Conservation (phyloP, 257 asterid genomes). For the Scutellaria galericulata region DNA sequence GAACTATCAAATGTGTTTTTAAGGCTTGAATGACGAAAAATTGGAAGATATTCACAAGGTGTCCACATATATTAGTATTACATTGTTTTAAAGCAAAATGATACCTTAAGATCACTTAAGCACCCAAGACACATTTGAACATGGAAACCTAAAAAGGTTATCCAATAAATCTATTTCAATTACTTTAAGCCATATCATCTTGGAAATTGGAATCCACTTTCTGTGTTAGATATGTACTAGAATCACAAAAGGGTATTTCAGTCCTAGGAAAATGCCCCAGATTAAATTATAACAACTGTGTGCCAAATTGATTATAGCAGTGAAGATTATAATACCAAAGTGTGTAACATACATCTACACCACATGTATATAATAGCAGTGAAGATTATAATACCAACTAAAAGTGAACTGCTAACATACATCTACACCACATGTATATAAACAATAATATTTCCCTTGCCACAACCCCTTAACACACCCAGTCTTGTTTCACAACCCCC, state of each 20-base stretch:
- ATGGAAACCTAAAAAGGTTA: background rate
- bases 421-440: background rate
- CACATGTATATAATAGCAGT: background rate
- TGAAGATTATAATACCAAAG: background rate
- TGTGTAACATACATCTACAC: background rate
- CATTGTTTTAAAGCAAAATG: background rate
- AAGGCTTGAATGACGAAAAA: no score
- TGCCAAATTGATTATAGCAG: background rate
- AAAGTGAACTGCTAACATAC: background rate
- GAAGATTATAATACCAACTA: background rate
- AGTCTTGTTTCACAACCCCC: background rate
- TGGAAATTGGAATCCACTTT: background rate
- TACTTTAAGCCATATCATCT: background rate
- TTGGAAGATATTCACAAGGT: no score
- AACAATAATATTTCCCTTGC: background rate
- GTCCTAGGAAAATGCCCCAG: background rate
- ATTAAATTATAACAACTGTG: background rate
- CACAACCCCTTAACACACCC: background rate
- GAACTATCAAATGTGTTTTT: no score
- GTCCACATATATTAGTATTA: background rate
- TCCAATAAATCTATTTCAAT: conserved; percentile 15
- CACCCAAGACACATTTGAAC: conserved; percentile 3
- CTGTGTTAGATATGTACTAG: background rate
- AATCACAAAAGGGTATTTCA: background rate
- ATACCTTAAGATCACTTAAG: background rate